A percentile compares a stretch with the other conserved stretches of the same genome.
These are phyloP conservation scores for Murraya paniculata DNA, from an alignment of 345 rosid genomes.

Conservation along the genomic window DNA sequence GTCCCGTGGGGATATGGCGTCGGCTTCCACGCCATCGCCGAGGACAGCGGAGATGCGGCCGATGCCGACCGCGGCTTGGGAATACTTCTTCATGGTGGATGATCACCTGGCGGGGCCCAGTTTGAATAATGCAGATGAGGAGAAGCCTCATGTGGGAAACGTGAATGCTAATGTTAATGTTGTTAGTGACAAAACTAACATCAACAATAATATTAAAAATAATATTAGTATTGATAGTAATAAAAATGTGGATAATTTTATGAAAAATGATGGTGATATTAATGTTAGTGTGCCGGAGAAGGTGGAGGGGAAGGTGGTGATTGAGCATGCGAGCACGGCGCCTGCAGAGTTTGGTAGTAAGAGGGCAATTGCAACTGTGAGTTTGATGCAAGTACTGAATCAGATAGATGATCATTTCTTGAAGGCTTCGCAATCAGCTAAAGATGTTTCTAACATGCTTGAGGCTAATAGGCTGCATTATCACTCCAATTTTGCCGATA, in stretches of 20 bases:
- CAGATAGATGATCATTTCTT: constrained; percentile 83
- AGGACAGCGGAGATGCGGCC: constrained; percentile 31
- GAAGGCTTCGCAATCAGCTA: constrained; percentile 80
- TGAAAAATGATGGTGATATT: constrained; percentile 22
- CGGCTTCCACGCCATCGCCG: constrained; percentile 33
- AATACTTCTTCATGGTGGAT: constrained; percentile 60
- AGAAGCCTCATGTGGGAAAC: constrained; percentile 13
- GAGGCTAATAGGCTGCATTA: constrained; percentile 92
- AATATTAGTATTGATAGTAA: too few relatives aligned
- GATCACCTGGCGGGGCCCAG: constrained; percentile 57
- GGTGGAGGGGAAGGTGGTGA: constrained; percentile 32
- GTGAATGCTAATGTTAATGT: constrained; percentile 20
- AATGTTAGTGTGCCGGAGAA: constrained; percentile 66
- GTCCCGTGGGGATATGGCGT: constrained; percentile 34
- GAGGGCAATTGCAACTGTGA: constrained; percentile 34
- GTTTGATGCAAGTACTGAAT: constrained; percentile 61
- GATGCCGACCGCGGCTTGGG: constrained; percentile 50
- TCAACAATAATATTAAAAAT: constrained; percentile 18
- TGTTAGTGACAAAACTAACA: not conserved
- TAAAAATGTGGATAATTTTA: not conserved
- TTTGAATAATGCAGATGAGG: constrained; percentile 43
- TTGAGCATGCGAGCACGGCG: constrained; percentile 60
- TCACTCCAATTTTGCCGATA: constrained; percentile 92
- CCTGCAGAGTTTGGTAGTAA: constrained; percentile 51
- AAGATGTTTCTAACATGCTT: constrained; percentile 79